Base-by-base conservation (phyloP, 495 filamentous ascomycete genomes). In the Tuber aestivum region DNA sequence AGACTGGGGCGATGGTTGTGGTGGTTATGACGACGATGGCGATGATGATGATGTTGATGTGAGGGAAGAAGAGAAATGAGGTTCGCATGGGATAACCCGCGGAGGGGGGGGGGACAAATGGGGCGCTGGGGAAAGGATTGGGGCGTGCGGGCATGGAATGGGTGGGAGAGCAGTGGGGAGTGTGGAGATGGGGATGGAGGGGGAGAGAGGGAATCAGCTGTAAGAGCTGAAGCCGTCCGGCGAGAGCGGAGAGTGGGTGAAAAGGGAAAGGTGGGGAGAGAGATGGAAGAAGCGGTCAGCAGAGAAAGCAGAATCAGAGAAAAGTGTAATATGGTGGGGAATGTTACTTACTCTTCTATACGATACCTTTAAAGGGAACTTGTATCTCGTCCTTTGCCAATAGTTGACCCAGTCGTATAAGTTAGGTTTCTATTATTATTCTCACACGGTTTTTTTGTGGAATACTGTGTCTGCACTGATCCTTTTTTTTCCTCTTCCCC, bases 51-150 rank as follows among this genome's bases (percentile, higher is more conserved):
- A 27, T 73, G 71, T 42, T 48, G 75, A 76, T 71, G 68, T 71
- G 37, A 65, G 56, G 12, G 56, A 32, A 12, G 5, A 8, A 35
- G 27, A 65, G 56, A 32, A 27, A 65, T 20, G 72, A 44, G 21
- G 41, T 69, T n/a, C 16, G 74, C 65, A 73, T 10, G 41, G 61
- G 71, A 61, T 61, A 69, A 32, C 65, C 61, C 69, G 73, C 41
- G 70, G 50, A 72, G 61, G 56, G 50, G 50, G 72, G 56, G 70
- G 10, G 32, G 56, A 32, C 50, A 42, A 27, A 70, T 45, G 71
- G 7, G 56, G 75, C 44, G 75, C 23, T 42, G 32, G 74, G 70
- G 70, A 74, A 76, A 76, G 61, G 75, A 23, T 69, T 37, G 18
- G 40, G 42, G 35, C 21, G 37, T 56, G 27, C 27, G 56, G 56